Base-by-base conservation (phyloP, 2,329 filamentous ascomycete species). In the Aspergillus caelatus region DNA sequence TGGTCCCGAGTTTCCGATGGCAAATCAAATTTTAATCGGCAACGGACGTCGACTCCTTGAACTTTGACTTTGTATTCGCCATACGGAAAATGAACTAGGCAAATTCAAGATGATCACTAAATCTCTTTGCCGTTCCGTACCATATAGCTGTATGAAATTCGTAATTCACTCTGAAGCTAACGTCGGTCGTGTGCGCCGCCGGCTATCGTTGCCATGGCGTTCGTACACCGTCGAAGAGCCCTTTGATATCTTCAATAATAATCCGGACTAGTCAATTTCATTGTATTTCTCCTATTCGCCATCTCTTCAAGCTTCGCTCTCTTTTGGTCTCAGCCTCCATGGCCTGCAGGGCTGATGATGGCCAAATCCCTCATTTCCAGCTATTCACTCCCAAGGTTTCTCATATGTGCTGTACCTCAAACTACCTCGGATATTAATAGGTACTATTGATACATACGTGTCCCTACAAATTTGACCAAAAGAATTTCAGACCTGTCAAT, bases 1-100 rank as follows among this genome's bases (percentile, higher is more conserved):
- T 66, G 55, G 67, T 65, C 65, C 74, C 74, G 72, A 72, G 65
- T 68, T 70, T 72, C 69, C 72, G 72, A 75, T 68, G 65, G 60
- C 66, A 68, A 70, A 66, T 64, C 45, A 57, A 50, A 59, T 45
- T 30, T 45, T 30, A 53, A 30, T 50, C 34, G 50, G 30, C 53
- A 34, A 39, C 16, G 45, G 30, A 46, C 50, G 10, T 64, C 45
- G 9, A 21, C 43, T 46, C 19, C 21, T 23, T 36, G 14, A 6
- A n/a, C 2, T 43, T 55, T n/a, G 21, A 16, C 19, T 52, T 16
- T 21, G 28, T 52, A 11, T 34, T 52, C 28, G 48, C 48, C 48
- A 12, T 52, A 32, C 28, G 48, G 28, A 52, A 52, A 52, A n/a
- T 52, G 28, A 23, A 32, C 48, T 52, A 52, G 48, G 16, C 30